phyloP scores from a whole-genome alignment of 2,329 filamentous ascomycete species.

The Dothidotthia symphoricarpi region DNA sequence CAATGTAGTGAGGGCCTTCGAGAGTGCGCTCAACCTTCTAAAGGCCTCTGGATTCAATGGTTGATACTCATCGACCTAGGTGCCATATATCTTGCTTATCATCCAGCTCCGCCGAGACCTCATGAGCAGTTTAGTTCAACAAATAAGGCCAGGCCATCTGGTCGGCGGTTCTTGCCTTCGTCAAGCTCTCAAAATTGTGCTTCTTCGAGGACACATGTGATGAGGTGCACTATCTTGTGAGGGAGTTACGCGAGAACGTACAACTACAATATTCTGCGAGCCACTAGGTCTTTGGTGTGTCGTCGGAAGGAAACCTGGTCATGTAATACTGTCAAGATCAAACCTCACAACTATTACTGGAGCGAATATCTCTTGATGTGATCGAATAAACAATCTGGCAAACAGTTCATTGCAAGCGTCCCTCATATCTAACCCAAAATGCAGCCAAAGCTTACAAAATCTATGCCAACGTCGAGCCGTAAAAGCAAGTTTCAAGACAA shows the following conservation, averaged over 20 bases:
- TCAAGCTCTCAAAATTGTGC: slow-evolving; percentile 1
- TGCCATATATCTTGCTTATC: slow-evolving; percentile 21
- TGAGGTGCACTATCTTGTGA: slow-evolving; percentile 21
- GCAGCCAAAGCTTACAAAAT: slow-evolving; percentile 15
- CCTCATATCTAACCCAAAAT: slow-evolving; percentile 13
- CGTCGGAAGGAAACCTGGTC: too few species aligned
- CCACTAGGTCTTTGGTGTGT: too few species aligned
- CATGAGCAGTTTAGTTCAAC: neutral
- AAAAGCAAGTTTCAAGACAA: neutral
- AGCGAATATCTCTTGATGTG: too few species aligned
- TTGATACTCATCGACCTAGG: slow-evolving; percentile 30
- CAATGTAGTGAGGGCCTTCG: slow-evolving; percentile 49
- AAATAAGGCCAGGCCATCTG: neutral
- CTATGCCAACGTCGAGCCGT: slow-evolving; percentile 21
- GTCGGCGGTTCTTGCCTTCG: neutral
- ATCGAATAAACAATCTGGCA: neutral
- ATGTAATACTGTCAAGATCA: neutral
- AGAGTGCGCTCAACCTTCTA: slow-evolving; percentile 51
- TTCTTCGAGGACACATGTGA: slow-evolving; percentile 10
- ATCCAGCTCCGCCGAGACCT: slow-evolving; percentile 5
- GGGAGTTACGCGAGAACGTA: neutral
- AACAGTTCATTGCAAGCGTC: slow-evolving; percentile 5
- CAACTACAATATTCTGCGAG: neutral
- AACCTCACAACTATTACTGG: neutral
- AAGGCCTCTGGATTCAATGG: slow-evolving; percentile 20